These are phyloP conservation scores for Rhizopus delemar DNA, from an alignment of 371 early-diverging fungal species.

Conservation along the genomic window DNA sequence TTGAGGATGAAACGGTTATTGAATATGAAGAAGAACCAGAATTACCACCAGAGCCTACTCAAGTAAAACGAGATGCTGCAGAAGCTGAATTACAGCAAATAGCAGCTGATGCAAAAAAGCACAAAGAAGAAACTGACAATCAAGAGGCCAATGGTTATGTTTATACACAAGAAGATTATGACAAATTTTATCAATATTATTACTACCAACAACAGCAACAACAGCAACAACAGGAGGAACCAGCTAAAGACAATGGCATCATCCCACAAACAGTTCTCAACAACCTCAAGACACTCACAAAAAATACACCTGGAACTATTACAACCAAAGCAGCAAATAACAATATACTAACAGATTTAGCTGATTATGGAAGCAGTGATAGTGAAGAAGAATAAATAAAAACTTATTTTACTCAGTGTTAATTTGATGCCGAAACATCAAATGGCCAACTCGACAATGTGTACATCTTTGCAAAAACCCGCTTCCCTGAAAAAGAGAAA, in stretches of 20 bases:
- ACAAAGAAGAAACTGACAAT: constrained; percentile 19
- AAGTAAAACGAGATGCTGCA: constrained; percentile 35
- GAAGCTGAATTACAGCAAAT: constrained; percentile 43
- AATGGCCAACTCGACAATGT: constrained; percentile 23
- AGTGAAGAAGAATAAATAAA: constrained; percentile 33
- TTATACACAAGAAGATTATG: constrained; percentile 29
- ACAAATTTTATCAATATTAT: constrained; percentile 18
- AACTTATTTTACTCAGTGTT: constrained; percentile 27
- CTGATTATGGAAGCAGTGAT: constrained; percentile 53
- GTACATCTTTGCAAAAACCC: constrained; percentile 30
- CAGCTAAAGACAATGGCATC: constrained; percentile 26
- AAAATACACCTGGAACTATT: constrained; percentile 7
- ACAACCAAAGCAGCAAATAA: constrained; percentile 7
- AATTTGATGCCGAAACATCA: constrained; percentile 14
- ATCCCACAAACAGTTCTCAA: constrained; percentile 41
- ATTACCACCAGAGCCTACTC: constrained; percentile 63
- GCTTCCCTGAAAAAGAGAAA: neutral
- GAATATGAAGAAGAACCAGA: constrained; percentile 60
- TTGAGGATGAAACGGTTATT: constrained; percentile 51
- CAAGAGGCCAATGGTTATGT: constrained; percentile 33
- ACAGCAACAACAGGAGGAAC: constrained; percentile 8
- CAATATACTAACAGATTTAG: constrained; percentile 26
- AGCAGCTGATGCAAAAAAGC: constrained; percentile 41
- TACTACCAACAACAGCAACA: constrained; percentile 19
- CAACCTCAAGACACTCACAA: constrained; percentile 33